Evolutionary conservation across 768 basidiomycete species (phyloP).

Genomic region (Asterophora lycoperdoides): DNA sequence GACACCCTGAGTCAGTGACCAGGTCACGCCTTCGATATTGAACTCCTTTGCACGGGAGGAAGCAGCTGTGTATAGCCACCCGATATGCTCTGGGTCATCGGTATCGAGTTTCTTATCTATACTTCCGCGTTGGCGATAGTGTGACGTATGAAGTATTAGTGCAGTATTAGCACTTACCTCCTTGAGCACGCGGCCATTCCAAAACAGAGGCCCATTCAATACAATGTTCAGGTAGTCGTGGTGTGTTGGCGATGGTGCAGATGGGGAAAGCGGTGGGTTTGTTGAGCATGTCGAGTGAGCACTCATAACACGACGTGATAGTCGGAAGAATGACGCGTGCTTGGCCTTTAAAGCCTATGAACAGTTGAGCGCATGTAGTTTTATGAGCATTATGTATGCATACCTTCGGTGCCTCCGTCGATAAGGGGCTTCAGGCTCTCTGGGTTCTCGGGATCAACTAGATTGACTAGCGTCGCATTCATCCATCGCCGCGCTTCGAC

Average conservation of each 20-base stretch:
- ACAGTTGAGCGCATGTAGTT: not conserved
- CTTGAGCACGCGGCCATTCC: slow-evolving; percentile 94
- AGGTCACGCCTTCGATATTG: slow-evolving; percentile 97
- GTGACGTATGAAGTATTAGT: not conserved
- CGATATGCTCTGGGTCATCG: slow-evolving; percentile 95
- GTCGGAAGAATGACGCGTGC: slow-evolving; percentile 95
- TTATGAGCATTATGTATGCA: slow-evolving; percentile 3
- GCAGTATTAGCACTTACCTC: slow-evolving; percentile 48
- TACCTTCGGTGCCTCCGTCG: slow-evolving; percentile 98
- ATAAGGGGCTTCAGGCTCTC: slow-evolving; percentile 96
- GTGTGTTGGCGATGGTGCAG: slow-evolving; percentile 98
- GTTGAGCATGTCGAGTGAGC: slow-evolving; percentile 96
- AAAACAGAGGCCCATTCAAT: slow-evolving; percentile 99
- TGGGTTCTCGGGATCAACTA: slow-evolving; percentile 89
- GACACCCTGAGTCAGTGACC: slow-evolving; percentile 96
- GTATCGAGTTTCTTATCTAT: slow-evolving; percentile 95
- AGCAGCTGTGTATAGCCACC: slow-evolving; percentile 85
- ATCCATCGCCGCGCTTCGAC: slow-evolving; percentile 98
- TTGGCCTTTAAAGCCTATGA: slow-evolving; percentile 93
- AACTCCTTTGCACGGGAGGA: slow-evolving; percentile 84
- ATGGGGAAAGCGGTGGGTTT: slow-evolving; percentile 97
- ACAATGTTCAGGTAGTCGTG: slow-evolving; percentile 95
- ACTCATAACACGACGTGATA: slow-evolving; percentile 95
- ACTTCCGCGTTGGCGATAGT: not conserved
- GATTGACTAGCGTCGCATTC: slow-evolving; percentile 92